Evolutionary conservation across 1,284 basidiomycete species (phyloP).

Genomic region (Pterulicium gracile): DNA sequence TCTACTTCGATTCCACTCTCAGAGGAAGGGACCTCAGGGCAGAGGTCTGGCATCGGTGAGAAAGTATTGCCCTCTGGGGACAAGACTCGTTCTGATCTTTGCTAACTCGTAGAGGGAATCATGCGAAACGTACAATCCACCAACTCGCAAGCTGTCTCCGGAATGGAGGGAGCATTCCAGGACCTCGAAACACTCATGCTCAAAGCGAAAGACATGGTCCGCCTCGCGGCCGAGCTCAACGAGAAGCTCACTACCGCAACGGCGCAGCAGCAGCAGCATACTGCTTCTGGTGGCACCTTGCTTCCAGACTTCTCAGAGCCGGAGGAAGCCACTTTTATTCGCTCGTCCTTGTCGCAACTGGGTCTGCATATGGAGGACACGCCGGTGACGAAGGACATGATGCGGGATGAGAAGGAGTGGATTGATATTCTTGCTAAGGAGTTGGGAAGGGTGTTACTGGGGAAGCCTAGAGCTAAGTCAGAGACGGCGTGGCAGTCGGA

Average conservation of each 20-base stretch:
- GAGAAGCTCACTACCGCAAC: slow-evolving; percentile 64
- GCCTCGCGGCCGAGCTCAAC: slow-evolving; percentile 81
- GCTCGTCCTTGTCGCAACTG: slow-evolving; percentile 80
- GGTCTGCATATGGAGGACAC: slow-evolving; percentile 69
- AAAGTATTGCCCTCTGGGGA: slow-evolving; percentile 8
- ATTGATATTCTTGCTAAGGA: slow-evolving; percentile 77
- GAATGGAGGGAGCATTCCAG: slow-evolving; percentile 72
- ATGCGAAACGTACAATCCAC: slow-evolving; percentile 61
- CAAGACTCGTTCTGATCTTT: slow-evolving; percentile 4
- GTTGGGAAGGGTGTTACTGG: slow-evolving; percentile 66
- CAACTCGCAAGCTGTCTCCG: slow-evolving; percentile 51
- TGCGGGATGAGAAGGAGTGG: slow-evolving; percentile 75
- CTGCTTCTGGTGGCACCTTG: slow-evolving; percentile 16
- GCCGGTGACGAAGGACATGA: slow-evolving; percentile 88
- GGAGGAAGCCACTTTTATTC: slow-evolving; percentile 79
- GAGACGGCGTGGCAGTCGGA: neutral
- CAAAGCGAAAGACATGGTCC: slow-evolving; percentile 90
- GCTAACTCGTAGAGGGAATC: slow-evolving; percentile 54
- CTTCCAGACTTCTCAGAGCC: slow-evolving; percentile 34
- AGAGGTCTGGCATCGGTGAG: slow-evolving; percentile 42
- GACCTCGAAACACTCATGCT: slow-evolving; percentile 90
- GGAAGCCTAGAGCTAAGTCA: slow-evolving; percentile 14
- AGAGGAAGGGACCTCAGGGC: too few relatives aligned
- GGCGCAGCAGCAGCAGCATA: slow-evolving; percentile 14
- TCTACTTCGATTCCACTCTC: too few relatives aligned